Evolutionary conservation across 495 filamentous ascomycete species (phyloP).

Genomic region (Penicillium odoratum): DNA sequence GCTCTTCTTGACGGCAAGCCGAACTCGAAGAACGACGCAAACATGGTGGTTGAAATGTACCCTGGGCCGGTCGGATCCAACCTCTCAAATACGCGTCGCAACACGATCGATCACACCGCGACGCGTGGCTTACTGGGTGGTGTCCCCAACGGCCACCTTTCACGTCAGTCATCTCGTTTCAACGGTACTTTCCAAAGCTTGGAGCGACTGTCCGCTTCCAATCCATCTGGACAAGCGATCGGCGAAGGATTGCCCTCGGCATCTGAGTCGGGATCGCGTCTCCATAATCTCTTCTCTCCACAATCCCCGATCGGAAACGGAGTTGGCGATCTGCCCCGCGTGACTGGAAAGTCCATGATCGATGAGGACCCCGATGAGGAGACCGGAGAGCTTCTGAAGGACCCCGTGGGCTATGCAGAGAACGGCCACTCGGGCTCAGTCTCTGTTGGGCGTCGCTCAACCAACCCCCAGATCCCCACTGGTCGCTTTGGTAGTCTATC

Average conservation of each 20-base stretch:
- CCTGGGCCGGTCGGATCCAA: slow-evolving; percentile 42
- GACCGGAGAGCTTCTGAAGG: slow-evolving; percentile 78
- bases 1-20: slow-evolving; percentile 77
- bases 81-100: slow-evolving; percentile 49
- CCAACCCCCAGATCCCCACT: slow-evolving; percentile 72
- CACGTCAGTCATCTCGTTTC: slow-evolving; percentile 74
- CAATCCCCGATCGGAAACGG: slow-evolving; percentile 82
- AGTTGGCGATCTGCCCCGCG: slow-evolving; percentile 64
- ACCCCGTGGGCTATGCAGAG: slow-evolving; percentile 81
- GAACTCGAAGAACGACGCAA: slow-evolving; percentile 70
- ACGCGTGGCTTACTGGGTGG: slow-evolving; percentile 52
- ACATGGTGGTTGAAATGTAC: slow-evolving; percentile 77
- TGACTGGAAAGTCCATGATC: slow-evolving; percentile 81
- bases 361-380: slow-evolving; percentile 85
- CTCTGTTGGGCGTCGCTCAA: slow-evolving; percentile 59
- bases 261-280: slow-evolving; percentile 60
- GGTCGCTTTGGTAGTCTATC: slow-evolving; percentile 70
- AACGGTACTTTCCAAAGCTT: slow-evolving; percentile 74
- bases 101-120: slow-evolving; percentile 60
- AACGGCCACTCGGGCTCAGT: slow-evolving; percentile 59
- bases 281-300: slow-evolving; percentile 77
- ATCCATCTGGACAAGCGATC: slow-evolving; percentile 53
- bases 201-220: slow-evolving; percentile 68
- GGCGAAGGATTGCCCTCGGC: slow-evolving; percentile 55
- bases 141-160: slow-evolving; percentile 54